Percentiles rank a stretch among this genome's conserved stretches.
phyloP scores from a whole-genome alignment of 371 early-diverging fungal species.

The Synchytrium microbalum region DNA sequence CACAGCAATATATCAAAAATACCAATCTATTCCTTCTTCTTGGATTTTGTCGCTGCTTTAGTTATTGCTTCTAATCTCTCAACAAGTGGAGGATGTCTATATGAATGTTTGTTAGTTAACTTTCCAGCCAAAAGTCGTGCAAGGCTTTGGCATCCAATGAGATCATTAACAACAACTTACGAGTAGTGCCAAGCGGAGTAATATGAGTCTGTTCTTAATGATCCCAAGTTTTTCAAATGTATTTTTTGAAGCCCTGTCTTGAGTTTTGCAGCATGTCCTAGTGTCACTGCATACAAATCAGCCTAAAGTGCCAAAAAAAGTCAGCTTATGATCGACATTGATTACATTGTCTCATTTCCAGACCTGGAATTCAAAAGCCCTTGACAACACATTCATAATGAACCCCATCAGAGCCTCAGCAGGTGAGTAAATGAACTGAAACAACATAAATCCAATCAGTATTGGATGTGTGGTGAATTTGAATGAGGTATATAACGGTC shows the following conservation, averaged over 20 bases:
- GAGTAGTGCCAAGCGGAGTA: conserved; percentile 91
- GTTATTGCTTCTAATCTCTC: conserved; percentile 6
- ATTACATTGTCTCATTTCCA: too few relatives aligned
- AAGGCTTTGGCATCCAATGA: neutral
- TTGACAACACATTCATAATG: conserved; percentile 68
- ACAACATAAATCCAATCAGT: conserved; percentile 81
- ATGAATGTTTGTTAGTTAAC: neutral
- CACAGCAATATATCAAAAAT: too few relatives aligned
- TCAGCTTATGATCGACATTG: too few relatives aligned
- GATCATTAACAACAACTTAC: conserved; percentile 34
- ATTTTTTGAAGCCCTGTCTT: conserved; percentile 82
- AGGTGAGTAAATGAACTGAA: conserved; percentile 54
- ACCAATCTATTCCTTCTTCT: neutral
- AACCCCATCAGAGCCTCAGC: conserved; percentile 70
- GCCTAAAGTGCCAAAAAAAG: conserved; percentile 53
- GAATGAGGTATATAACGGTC: conserved; percentile 70
- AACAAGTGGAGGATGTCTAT: conserved; percentile 6
- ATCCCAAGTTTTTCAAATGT: conserved; percentile 82
- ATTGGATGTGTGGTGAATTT: conserved; percentile 70
- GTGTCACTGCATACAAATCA: conserved; percentile 83
- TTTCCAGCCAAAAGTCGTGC: neutral
- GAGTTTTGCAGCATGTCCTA: conserved; percentile 76
- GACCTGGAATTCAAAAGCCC: conserved; percentile 81
- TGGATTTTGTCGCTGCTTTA: conserved; percentile 4
- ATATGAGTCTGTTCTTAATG: conserved; percentile 79